Conservation (phyloP, 306 rosid genomes). For the Luffa acutangula region DNA sequence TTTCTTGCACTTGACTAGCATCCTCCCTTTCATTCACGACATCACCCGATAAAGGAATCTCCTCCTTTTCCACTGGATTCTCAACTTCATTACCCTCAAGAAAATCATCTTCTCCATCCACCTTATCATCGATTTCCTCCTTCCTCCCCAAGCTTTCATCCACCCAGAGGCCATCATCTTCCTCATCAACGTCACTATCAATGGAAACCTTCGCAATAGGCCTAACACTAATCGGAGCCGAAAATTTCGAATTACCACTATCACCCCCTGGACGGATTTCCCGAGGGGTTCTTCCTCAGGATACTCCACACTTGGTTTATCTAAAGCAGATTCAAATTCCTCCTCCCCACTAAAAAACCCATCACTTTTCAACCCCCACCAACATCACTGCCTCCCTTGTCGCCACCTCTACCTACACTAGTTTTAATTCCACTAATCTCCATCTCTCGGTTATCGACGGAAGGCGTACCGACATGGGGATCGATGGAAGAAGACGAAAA, state of each 20-base stretch:
- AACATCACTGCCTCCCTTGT: slow-evolving; percentile 8
- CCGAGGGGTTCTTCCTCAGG: slow-evolving; percentile 5
- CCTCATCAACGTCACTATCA: slow-evolving; percentile 47
- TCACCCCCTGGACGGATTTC: not conserved
- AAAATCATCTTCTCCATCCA: slow-evolving; percentile 14
- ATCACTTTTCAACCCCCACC: slow-evolving; percentile 31
- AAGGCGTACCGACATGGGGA: slow-evolving; percentile 7
- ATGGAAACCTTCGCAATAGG: slow-evolving; percentile 36
- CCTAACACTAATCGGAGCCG: slow-evolving; percentile 19
- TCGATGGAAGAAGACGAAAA: slow-evolving; percentile 15
- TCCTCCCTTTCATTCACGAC: too few relatives aligned
- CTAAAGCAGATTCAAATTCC: slow-evolving; percentile 25
- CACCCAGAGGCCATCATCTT: slow-evolving; percentile 9
- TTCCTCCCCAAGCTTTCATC: not conserved
- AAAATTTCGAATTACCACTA: slow-evolving; percentile 16
- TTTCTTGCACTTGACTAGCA: too few relatives aligned
- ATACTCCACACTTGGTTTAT: slow-evolving; percentile 24
- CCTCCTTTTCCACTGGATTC: too few relatives aligned
- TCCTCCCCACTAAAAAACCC: slow-evolving; percentile 58
- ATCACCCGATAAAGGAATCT: too few relatives aligned
- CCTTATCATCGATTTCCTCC: slow-evolving; percentile 8
- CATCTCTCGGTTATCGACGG: not conserved
- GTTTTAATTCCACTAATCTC: not conserved
- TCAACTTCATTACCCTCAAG: too few relatives aligned
- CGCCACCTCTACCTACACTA: not conserved